Conservation (phyloP, 805 yeast genomes). For the Wickerhamiella parazyma region DNA sequence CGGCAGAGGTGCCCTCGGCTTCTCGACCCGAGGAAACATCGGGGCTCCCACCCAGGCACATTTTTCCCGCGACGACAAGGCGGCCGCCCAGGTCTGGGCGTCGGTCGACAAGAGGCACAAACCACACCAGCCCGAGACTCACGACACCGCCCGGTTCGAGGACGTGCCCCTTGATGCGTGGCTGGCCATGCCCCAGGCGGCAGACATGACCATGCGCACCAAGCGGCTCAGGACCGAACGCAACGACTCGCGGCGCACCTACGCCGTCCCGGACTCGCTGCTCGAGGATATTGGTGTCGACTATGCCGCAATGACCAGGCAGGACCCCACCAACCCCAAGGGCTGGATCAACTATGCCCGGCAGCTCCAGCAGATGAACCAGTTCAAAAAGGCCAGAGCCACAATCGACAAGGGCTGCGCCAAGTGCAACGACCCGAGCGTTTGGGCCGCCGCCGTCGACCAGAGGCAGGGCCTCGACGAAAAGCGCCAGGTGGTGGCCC, state of each 20-base stretch:
- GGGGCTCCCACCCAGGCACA: slow-evolving; percentile 32
- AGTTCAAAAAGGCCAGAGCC: slow-evolving; percentile 40
- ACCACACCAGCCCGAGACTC: slow-evolving; percentile 13
- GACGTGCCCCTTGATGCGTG: slow-evolving; percentile 55
- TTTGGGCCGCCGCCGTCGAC: slow-evolving; percentile 74
- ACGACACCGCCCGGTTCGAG: neutral
- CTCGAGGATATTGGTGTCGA: slow-evolving; percentile 24
- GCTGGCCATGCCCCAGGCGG: slow-evolving; percentile 74
- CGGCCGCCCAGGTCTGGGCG: slow-evolving; percentile 60
- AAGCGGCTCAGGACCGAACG: slow-evolving; percentile 53
- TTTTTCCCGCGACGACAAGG: slow-evolving; percentile 46
- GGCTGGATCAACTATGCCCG: slow-evolving; percentile 84
- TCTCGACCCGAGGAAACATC: slow-evolving; percentile 70
- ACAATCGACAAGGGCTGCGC: slow-evolving; percentile 65
- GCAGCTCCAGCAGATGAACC: slow-evolving; percentile 53
- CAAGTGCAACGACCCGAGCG: slow-evolving; percentile 50
- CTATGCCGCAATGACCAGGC: slow-evolving; percentile 39
- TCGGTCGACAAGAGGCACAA: slow-evolving; percentile 44
- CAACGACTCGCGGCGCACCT: slow-evolving; percentile 52
- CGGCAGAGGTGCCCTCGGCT: slow-evolving; percentile 93
- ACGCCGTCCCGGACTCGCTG: slow-evolving; percentile 65
- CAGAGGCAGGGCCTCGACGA: slow-evolving; percentile 33
- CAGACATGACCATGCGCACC: slow-evolving; percentile 70
- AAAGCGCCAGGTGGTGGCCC: slow-evolving; percentile 47
- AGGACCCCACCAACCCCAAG: slow-evolving; percentile 59